Conservation (phyloP, 768 basidiomycete genomes). For the Amanita polypyramis region DNA sequence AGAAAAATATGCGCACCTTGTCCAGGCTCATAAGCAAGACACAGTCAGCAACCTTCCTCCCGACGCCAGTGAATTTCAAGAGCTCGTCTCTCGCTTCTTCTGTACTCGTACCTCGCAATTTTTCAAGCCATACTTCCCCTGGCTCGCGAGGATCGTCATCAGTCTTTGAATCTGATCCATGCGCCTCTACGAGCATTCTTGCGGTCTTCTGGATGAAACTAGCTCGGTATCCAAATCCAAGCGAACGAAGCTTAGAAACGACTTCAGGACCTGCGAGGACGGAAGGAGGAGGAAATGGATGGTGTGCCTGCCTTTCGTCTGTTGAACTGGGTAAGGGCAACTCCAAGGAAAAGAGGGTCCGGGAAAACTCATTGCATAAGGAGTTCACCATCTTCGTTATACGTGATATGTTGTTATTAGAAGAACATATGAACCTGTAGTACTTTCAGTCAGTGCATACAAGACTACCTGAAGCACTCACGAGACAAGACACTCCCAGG, state of each 20-base stretch:
- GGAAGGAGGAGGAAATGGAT: slow-evolving; percentile 80
- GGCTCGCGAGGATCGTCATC: slow-evolving; percentile 25
- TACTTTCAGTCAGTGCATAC: background rate
- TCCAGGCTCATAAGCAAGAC: slow-evolving; percentile 86
- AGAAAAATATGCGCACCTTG: slow-evolving; percentile 39
- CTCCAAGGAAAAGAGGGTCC: slow-evolving; percentile 35
- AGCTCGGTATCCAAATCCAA: slow-evolving; percentile 96
- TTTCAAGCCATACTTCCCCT: slow-evolving; percentile 50
- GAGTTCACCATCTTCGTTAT: slow-evolving; percentile 90
- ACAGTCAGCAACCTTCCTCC: slow-evolving; percentile 95
- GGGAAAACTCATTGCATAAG: slow-evolving; percentile 70
- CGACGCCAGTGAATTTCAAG: slow-evolving; percentile 81
- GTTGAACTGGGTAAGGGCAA: slow-evolving; percentile 27
- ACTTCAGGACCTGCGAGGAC: slow-evolving; percentile 50
- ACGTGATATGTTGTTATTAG: slow-evolving; percentile 92
- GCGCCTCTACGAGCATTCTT: slow-evolving; percentile 56
- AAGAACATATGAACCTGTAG: slow-evolving; percentile 89
- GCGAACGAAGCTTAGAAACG: slow-evolving; percentile 51
- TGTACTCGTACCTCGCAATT: slow-evolving; percentile 39
- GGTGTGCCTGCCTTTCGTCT: slow-evolving; percentile 34
- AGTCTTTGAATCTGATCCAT: slow-evolving; percentile 19
- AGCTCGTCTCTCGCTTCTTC: slow-evolving; percentile 62
- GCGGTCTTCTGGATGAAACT: slow-evolving; percentile 81
- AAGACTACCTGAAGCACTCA: slow-evolving; percentile 30
- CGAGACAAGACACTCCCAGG: slow-evolving; percentile 94